Evolutionary conservation across 139 green algal genomes (phyloP).

Genomic region (Closterium sp.): DNA sequence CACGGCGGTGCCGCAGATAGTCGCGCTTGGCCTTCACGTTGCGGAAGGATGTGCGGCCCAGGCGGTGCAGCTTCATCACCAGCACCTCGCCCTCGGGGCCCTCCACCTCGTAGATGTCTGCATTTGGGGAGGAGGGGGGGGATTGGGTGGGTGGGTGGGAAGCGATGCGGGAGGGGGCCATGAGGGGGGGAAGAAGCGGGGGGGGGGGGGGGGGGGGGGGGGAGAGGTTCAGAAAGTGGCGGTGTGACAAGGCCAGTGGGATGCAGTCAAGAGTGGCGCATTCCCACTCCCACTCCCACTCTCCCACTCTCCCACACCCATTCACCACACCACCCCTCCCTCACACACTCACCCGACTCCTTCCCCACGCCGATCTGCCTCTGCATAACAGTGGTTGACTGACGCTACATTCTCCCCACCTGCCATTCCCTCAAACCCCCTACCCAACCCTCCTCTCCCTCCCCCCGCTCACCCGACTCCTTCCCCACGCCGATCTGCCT

Average conservation of each 20-base stretch:
- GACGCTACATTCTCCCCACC: too few species aligned
- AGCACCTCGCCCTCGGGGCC: slow-evolving; percentile 77
- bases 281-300: not conserved
- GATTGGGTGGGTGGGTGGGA: too few species aligned
- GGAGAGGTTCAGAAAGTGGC: too few species aligned
- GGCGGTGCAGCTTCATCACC: slow-evolving; percentile 93
- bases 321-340: too few species aligned
- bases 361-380: not conserved
- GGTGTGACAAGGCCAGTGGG: too few species aligned
- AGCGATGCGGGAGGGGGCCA: not conserved
- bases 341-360: not conserved
- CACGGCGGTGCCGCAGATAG: slow-evolving; percentile 73
- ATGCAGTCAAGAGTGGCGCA: not conserved
- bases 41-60: slow-evolving; percentile 94
- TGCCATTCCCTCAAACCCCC: too few species aligned
- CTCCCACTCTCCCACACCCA: too few species aligned
- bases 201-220: too few species aligned
- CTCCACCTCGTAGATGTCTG: slow-evolving; percentile 61
- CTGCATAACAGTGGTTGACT: too few species aligned
- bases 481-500: too few species aligned
- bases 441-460: too few species aligned
- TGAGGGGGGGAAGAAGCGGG: not conserved
- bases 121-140: not conserved
- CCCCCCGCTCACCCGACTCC: too few species aligned
- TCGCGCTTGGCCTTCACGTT: slow-evolving; percentile 96